Evolutionary conservation across 2,329 filamentous ascomycete genomes (phyloP).

Genomic region (Torrubiella hemipterigena): DNA sequence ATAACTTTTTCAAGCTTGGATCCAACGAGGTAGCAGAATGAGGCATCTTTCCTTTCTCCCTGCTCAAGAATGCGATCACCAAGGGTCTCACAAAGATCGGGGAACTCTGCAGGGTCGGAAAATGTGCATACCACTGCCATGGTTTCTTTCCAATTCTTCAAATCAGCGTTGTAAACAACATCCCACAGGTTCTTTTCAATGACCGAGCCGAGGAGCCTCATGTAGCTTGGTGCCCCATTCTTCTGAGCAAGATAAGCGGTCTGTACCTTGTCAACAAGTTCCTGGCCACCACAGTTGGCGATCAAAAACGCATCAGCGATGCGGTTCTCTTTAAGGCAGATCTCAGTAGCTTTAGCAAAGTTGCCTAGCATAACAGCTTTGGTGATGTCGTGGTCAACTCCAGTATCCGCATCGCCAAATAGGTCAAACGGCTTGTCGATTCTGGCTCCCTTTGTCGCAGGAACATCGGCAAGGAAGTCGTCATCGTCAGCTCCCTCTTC

Average conservation of each 20-base stretch:
- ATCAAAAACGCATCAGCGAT: slow-evolving; percentile 97
- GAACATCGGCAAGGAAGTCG: slow-evolving; percentile 74
- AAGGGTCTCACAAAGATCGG: slow-evolving; percentile 87
- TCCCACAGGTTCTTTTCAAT: slow-evolving; percentile 98
- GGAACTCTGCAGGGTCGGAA: slow-evolving; percentile 80
- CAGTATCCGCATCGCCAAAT: slow-evolving; percentile 70
- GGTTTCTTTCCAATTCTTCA: slow-evolving; percentile 90
- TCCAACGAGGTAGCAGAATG: slow-evolving; percentile 91
- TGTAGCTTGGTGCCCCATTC: slow-evolving; percentile 74
- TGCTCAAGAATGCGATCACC: slow-evolving; percentile 79
- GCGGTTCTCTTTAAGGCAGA: slow-evolving; percentile 78
- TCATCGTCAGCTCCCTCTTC: slow-evolving; percentile 53
- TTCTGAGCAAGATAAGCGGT: slow-evolving; percentile 79
- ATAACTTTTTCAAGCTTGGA: slow-evolving; percentile 98
- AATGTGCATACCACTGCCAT: slow-evolving; percentile 96
- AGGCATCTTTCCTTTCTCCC: slow-evolving; percentile 75
- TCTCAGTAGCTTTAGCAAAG: slow-evolving; percentile 79
- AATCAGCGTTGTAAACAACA: slow-evolving; percentile 88
- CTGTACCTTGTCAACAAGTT: slow-evolving; percentile 89
- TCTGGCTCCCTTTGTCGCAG: slow-evolving; percentile 81
- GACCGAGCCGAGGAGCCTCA: slow-evolving; percentile 80
- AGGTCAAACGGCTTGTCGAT: slow-evolving; percentile 92
- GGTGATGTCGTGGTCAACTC: slow-evolving; percentile 78
- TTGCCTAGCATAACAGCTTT: slow-evolving; percentile 79
- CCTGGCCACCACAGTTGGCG: slow-evolving; percentile 89